phyloP scores from a whole-genome alignment of 345 rosid genomes.

The Gossypioides kirkii region DNA sequence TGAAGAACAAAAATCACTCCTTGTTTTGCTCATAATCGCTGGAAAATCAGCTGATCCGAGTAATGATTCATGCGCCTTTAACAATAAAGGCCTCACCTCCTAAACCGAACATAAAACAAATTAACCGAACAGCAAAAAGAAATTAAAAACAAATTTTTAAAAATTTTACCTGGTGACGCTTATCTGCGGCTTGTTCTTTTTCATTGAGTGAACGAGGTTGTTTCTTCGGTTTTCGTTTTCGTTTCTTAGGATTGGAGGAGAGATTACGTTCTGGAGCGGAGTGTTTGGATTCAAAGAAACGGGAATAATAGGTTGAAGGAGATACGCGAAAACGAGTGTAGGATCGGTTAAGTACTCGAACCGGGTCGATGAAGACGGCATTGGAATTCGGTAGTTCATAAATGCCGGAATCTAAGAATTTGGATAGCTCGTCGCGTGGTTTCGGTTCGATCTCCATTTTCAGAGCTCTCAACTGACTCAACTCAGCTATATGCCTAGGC shows the following conservation, averaged over 20 bases:
- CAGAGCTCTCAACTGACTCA: not conserved
- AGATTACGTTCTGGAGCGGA: slow-evolving; percentile 14
- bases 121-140: not conserved
- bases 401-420: slow-evolving; percentile 23
- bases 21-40: slow-evolving; percentile 33
- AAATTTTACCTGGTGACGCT: slow-evolving; percentile 57
- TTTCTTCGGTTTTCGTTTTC: slow-evolving; percentile 49
- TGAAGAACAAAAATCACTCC: slow-evolving; percentile 25
- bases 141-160: not conserved
- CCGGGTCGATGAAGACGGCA: slow-evolving; percentile 28
- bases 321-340: slow-evolving; percentile 54
- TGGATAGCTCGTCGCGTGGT: slow-evolving; percentile 1
- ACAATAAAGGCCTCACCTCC: slow-evolving; percentile 46
- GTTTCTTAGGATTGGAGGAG: slow-evolving; percentile 34
- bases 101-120: slow-evolving; percentile 12
- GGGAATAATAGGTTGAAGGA: slow-evolving; percentile 68
- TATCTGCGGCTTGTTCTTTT: slow-evolving; percentile 57
- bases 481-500: not conserved
- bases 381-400: slow-evolving; percentile 33
- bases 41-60: slow-evolving; percentile 40
- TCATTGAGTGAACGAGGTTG: slow-evolving; percentile 34
- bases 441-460: slow-evolving; percentile 2
- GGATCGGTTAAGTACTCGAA: slow-evolving; percentile 56
- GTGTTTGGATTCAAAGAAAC: slow-evolving; percentile 48
- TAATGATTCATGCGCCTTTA: slow-evolving; percentile 49